Conservation (phyloP, 192 early-diverging fungal genomes). For the Coemansia sp. region DNA sequence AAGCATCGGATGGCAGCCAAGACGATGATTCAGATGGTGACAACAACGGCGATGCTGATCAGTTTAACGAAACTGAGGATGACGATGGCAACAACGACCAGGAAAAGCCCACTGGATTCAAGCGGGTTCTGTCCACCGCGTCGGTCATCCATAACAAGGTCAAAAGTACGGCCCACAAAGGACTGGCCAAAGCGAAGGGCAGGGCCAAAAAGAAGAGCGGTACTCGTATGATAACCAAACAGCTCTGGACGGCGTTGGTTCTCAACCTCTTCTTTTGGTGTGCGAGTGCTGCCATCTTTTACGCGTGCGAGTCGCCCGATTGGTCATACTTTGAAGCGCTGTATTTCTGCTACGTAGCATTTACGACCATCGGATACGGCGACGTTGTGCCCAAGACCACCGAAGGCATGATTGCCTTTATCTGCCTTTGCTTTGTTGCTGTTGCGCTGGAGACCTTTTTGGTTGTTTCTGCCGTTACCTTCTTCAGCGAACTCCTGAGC, state of each 20-base stretch:
- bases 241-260: constrained; percentile 38
- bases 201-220: constrained; percentile 3
- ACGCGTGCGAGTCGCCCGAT: constrained; percentile 22
- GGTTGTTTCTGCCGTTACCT: constrained; percentile 45
- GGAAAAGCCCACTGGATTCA: constrained; percentile 7
- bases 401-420: constrained; percentile 46
- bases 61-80: neutral
- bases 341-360: constrained; percentile 56
- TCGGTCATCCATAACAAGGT: constrained; percentile 19
- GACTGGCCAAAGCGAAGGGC: constrained; percentile 1
- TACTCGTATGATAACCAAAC: constrained; percentile 24
- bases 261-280: constrained; percentile 49
- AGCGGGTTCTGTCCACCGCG: constrained; percentile 16
- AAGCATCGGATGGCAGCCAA: neutral
- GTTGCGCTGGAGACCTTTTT: constrained; percentile 53
- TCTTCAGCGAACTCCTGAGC: constrained; percentile 38
- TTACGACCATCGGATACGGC: constrained; percentile 57
- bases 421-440: constrained; percentile 50
- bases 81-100: constrained; percentile 3
- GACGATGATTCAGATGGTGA: neutral
- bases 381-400: constrained; percentile 40
- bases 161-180: constrained; percentile 9
- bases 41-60: constrained; percentile 3
- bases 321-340: constrained; percentile 54
- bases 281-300: constrained; percentile 40